Percentiles rank a stretch among this genome's conserved stretches.
phyloP scores from a whole-genome alignment of 495 filamentous ascomycete genomes.

The Lasiosphaeria hispida region DNA sequence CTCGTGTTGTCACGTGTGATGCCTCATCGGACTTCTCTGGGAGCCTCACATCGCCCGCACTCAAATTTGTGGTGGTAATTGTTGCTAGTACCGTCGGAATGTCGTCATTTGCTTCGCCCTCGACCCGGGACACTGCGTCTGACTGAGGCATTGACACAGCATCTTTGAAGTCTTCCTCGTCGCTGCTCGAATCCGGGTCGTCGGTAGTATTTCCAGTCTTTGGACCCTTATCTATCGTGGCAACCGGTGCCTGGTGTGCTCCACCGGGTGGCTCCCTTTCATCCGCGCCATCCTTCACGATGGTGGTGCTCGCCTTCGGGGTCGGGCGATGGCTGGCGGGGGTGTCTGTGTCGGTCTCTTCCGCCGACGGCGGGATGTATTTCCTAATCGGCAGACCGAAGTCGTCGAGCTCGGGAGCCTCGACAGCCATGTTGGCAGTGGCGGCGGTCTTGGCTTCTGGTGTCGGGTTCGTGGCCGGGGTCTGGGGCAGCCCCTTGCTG shows the following conservation, averaged over 20 bases:
- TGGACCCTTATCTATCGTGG: neutral
- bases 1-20: conserved; percentile 6
- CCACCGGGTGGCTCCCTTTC: neutral
- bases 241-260: neutral
- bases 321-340: neutral
- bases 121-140: conserved; percentile 29
- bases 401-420: conserved; percentile 49
- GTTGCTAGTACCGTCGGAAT: conserved; percentile 19
- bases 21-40: conserved; percentile 11
- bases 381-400: conserved; percentile 55
- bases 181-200: conserved; percentile 20
- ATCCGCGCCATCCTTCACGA: neutral
- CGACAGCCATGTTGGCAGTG: conserved; percentile 32
- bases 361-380: conserved; percentile 21
- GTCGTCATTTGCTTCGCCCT: conserved; percentile 19
- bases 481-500: neutral
- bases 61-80: neutral
- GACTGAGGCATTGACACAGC: conserved; percentile 34
- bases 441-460: neutral
- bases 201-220: neutral
- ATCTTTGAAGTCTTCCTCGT: conserved; percentile 39
- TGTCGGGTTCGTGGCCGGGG: conserved; percentile 1
- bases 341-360: neutral
- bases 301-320: neutral
- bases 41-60: neutral